Evolutionary conservation across 768 basidiomycete genomes (phyloP), one percentile per base, ranked within the genome.

Genomic region (Tricholomella constricta): DNA sequence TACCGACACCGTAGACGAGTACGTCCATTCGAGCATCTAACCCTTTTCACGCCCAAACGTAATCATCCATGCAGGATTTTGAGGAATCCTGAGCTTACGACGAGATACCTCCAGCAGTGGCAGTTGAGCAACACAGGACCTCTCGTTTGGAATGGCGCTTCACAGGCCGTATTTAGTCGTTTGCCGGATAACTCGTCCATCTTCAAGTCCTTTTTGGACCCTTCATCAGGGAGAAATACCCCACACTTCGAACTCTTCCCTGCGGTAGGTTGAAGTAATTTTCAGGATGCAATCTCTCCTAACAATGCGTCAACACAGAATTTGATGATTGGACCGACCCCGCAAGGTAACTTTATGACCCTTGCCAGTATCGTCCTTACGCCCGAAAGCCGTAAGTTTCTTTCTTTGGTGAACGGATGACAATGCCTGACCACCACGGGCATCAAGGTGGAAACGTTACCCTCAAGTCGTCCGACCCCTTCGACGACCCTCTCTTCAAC

Each of bases 401-500:
- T 14, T 37, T 25, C 10, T 22, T 23, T 6, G 29, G 6, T 22
- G 2, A 14, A 34, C 31, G 9, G 9, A 23, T 23, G 15, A 3
- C 27, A 42, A 15, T 4, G 6, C n/a, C 4, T 26, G 10, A 46
- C n/a, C 10, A 17, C n/a, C 8, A 8, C 4, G 20, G 23, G n/a
- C 10, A 14, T 14, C 2, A 29, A 65, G 64, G 65, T 31, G 66
- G 66, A 1, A 51, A 36, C 9, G 19, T 68, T 9, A 60, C 52
- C 7, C 41, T 78, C 56, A 74, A 64, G 43, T 72, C 75, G 19
- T 69, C 65, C 19, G 59, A 70, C 55, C 65, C 75, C 19, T 78
- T 79, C 62, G 67, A 66, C 38, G 26, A 61, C 26, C 78, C 79
- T 1, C 45, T 65, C 20, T 55, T 83, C 63, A 71, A 81, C 57